Base-by-base conservation (phyloP, 805 yeast species). In the Metschnikowia rubicola region DNA sequence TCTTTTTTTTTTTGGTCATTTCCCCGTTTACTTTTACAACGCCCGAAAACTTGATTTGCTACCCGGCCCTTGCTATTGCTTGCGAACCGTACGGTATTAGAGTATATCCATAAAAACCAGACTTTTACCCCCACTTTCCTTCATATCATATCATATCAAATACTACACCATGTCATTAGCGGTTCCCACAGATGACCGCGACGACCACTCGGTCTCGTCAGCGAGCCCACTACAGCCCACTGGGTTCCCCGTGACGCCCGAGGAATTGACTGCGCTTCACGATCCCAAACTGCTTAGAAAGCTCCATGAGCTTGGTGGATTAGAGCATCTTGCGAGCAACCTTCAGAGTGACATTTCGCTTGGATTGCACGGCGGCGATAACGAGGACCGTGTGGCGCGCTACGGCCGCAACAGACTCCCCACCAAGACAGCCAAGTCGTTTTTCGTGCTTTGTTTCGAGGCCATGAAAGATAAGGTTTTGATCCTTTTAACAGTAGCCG, bases 381-480 rank as follows among this genome's bases (percentile, higher is more conserved):
- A 63, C 3, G 73, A 49, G 12, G 72, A 67, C 42, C 70, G 96
- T 44, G 53, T 53, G 1, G 51, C 58, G n/a, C 66, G 63, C 6
- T 94, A 79, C 63, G 96, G 96, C 21, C 68, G 64, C 13, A 94
- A 94, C 62, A 65, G 60, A 21, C 64, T 94, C 15, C 98, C 98
- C 0, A 83, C 79, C 47, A 78, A 78, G 55, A 71, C 78, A n/a
- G 75, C 84, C 9, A 88, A 86, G 60, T 73, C 88, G 1, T 83
- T 94, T 52, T 68, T 84, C 38, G 58, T 63, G 49, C 73, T 94
- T 35, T 83, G 94, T 55, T 81, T 78, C 72, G 88, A 86, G 57
- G 97, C 97, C 3, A 70, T 94, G 70, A 83, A 91, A 49, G 99
- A 94, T 65, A 88, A 90, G 65, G 95, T 94, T 17, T 75, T 95